phyloP scores from a whole-genome alignment of 2,329 filamentous ascomycete species.

The Fusarium sp. region DNA sequence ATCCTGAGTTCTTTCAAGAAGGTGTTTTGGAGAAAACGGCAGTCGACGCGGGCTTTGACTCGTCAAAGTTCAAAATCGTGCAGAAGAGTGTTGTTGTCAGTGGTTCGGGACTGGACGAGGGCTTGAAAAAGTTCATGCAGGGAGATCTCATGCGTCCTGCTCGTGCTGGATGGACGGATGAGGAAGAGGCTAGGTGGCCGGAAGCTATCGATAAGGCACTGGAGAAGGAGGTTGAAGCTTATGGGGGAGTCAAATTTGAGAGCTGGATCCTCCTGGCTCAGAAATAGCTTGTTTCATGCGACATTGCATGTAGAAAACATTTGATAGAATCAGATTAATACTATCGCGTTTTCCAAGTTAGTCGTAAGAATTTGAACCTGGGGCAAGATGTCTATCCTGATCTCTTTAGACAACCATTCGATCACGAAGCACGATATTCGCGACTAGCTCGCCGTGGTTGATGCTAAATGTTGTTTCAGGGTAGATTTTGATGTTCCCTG shows the following conservation, averaged over 20 bases:
- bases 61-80: conserved; percentile 22
- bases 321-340: no score
- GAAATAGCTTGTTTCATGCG: conserved; percentile 28
- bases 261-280: conserved; percentile 46
- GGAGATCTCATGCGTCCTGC: conserved; percentile 41
- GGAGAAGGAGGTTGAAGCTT: conserved; percentile 30
- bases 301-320: no score
- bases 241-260: conserved; percentile 46
- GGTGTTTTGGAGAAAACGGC: conserved; percentile 43
- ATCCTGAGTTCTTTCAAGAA: conserved; percentile 46
- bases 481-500: neutral
- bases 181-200: conserved; percentile 46
- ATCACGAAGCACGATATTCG: conserved; percentile 14
- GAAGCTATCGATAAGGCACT: conserved; percentile 42
- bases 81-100: conserved; percentile 28
- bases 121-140: conserved; percentile 45
- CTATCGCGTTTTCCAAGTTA: no score
- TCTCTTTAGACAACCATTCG: neutral
- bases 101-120: conserved; percentile 33
- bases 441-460: conserved; percentile 12
- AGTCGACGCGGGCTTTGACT: conserved; percentile 46
- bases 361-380: no score
- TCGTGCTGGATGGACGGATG: conserved; percentile 39
- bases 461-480: conserved; percentile 1
- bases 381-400: no score